phyloP scores from a whole-genome alignment of 192 early-diverging fungal species.

The Diversispora eburnea region DNA sequence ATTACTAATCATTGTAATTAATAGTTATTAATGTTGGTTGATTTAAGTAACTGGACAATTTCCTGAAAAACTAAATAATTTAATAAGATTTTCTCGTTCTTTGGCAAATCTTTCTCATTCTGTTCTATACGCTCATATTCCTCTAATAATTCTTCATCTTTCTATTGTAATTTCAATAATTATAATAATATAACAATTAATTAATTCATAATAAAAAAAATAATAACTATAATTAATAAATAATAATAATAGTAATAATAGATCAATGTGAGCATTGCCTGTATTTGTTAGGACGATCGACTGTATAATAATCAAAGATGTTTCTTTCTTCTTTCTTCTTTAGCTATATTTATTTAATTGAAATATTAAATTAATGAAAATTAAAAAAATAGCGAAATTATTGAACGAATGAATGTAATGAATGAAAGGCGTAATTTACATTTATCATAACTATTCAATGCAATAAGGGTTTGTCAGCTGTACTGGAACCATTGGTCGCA shows the following conservation, averaged over 20 bases:
- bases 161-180: slow-evolving; percentile 30
- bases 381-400: background rate
- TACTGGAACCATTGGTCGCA: slow-evolving; percentile 39
- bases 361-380: slow-evolving; percentile 30
- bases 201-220: no score
- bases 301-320: slow-evolving; percentile 67
- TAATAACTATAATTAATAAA: no score
- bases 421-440: background rate
- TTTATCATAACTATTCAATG: slow-evolving; percentile 33
- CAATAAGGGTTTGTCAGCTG: slow-evolving; percentile 35
- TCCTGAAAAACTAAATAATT: slow-evolving; percentile 55
- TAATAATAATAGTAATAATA: no score
- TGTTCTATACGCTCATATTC: slow-evolving; percentile 79
- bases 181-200: no score
- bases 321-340: slow-evolving; percentile 80
- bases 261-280: slow-evolving; percentile 38
- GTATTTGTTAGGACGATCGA: slow-evolving; percentile 74
- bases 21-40: background rate
- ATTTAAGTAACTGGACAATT: slow-evolving; percentile 33
- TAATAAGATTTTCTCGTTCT: slow-evolving; percentile 76
- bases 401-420: no score
- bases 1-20: background rate
- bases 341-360: slow-evolving; percentile 55
- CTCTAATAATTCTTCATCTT: slow-evolving; percentile 78
- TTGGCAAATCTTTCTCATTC: slow-evolving; percentile 69